These are phyloP conservation scores for Tilletia horrida DNA, from an alignment of 1,284 basidiomycete species.

Conservation along the genomic window DNA sequence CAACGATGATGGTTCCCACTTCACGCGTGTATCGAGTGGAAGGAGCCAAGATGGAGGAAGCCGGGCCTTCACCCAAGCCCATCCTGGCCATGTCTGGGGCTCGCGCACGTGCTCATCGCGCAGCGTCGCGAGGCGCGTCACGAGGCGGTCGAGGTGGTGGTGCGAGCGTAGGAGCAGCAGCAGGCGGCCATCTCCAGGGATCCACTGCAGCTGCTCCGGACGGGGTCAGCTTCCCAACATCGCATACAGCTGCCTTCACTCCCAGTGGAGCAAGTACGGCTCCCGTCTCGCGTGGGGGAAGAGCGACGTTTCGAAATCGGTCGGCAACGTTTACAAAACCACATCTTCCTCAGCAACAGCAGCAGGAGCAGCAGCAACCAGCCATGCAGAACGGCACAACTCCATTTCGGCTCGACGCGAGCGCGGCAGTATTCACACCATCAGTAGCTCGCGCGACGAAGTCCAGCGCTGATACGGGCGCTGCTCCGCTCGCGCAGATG, in stretches of 20 bases:
- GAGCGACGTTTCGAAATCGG: slow-evolving; percentile 13
- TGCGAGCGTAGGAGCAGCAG: no score
- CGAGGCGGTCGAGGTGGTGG: background rate
- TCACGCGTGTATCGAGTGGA: no score
- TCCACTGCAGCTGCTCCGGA: background rate
- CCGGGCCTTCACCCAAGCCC: background rate
- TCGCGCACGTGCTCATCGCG: background rate
- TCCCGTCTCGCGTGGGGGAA: background rate
- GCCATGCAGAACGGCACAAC: background rate
- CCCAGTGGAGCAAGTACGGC: no score
- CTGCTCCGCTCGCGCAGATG: background rate
- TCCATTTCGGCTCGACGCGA: background rate
- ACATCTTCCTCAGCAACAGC: background rate
- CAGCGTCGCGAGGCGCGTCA: background rate
- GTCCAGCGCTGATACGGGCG: no score
- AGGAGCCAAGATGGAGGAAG: slow-evolving; percentile 4
- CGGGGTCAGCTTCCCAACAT: background rate
- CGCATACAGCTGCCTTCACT: no score
- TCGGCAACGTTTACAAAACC: slow-evolving; percentile 2
- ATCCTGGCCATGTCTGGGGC: slow-evolving; percentile 8
- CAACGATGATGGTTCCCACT: no score
- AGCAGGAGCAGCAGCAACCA: background rate
- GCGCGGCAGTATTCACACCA: background rate
- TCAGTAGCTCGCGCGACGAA: no score
- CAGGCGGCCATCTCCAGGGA: no score